Percentiles rank a stretch among this genome's conserved stretches.
phyloP scores from a whole-genome alignment of 2,329 filamentous ascomycete species.

The Cladophialophora carrionii region DNA sequence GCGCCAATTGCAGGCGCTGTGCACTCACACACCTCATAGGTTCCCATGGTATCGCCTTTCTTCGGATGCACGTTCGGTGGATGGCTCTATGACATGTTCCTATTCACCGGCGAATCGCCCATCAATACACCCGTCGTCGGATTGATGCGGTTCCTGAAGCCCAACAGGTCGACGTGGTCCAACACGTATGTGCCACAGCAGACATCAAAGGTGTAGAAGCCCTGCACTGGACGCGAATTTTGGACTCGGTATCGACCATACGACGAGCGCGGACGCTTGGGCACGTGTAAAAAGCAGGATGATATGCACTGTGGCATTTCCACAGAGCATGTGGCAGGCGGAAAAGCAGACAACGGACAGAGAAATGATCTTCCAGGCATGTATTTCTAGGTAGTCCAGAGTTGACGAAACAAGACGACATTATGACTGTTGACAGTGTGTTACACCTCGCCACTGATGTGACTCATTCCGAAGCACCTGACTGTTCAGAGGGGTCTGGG shows the following conservation, averaged over 20 bases:
- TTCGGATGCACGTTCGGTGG: conserved; percentile 65
- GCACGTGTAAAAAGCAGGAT: neutral
- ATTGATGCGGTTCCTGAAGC: conserved; percentile 54
- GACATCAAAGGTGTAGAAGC: conserved; percentile 11
- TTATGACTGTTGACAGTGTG: too few species aligned
- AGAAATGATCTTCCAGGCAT: conserved; percentile 2
- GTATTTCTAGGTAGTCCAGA: conserved; percentile 15
- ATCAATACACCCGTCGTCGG: conserved; percentile 69
- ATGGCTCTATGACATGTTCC: conserved; percentile 67
- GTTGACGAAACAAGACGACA: too few species aligned
- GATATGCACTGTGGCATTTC: neutral
- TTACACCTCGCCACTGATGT: too few species aligned
- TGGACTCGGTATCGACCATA: neutral
- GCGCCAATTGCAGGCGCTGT: neutral
- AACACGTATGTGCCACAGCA: conserved; percentile 30
- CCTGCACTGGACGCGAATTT: neutral
- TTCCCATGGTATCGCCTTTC: conserved; percentile 73
- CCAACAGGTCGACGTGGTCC: conserved; percentile 33
- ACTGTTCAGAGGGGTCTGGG: too few species aligned
- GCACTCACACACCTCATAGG: conserved; percentile 47
- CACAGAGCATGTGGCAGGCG: neutral
- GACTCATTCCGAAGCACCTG: too few species aligned
- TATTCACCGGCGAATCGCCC: conserved; percentile 69
- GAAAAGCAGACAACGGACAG: neutral
- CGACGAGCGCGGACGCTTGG: neutral